A percentile compares a stretch with the other conserved stretches of the same genome.
Conservation (phyloP, 352 stramenopile species). For the Globisporangium cystogenes region DNA sequence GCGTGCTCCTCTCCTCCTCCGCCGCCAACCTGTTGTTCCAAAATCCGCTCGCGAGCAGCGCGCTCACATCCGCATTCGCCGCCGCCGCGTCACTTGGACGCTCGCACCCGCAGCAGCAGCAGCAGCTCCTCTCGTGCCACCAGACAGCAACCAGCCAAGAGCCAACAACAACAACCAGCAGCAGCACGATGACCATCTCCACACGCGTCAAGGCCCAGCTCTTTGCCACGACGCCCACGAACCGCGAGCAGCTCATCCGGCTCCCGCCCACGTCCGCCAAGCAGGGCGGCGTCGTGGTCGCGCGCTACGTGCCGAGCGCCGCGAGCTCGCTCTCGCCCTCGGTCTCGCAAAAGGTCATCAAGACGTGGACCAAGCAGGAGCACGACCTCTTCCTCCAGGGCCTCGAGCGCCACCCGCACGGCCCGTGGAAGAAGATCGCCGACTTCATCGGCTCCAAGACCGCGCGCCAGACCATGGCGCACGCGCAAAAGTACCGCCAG, state of each 20-base stretch:
- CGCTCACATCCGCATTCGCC: slow-evolving; percentile 3
- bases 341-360: slow-evolving; percentile 16
- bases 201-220: slow-evolving; percentile 18
- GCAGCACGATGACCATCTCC: slow-evolving; percentile 17
- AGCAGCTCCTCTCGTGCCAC: not conserved
- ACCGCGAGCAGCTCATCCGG: slow-evolving; percentile 20
- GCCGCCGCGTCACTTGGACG: slow-evolving; percentile 9
- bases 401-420: slow-evolving; percentile 38
- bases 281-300: slow-evolving; percentile 26
- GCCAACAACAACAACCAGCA: not conserved
- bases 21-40: not conserved
- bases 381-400: slow-evolving; percentile 47
- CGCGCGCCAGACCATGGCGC: slow-evolving; percentile 87
- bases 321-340: slow-evolving; percentile 14
- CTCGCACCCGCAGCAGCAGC: not conserved
- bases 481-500: slow-evolving; percentile 72
- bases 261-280: slow-evolving; percentile 16
- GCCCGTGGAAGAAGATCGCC: slow-evolving; percentile 47
- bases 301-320: slow-evolving; percentile 14
- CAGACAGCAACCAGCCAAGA: not conserved
- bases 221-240: slow-evolving; percentile 14
- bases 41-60: not conserved
- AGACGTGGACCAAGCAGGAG: slow-evolving; percentile 34
- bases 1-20: not conserved
- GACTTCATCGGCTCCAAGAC: slow-evolving; percentile 46